Percentiles rank a stretch among this genome's conserved stretches.
Conservation (phyloP, 345 rosid genomes). For the Noccaea caerulescens region DNA sequence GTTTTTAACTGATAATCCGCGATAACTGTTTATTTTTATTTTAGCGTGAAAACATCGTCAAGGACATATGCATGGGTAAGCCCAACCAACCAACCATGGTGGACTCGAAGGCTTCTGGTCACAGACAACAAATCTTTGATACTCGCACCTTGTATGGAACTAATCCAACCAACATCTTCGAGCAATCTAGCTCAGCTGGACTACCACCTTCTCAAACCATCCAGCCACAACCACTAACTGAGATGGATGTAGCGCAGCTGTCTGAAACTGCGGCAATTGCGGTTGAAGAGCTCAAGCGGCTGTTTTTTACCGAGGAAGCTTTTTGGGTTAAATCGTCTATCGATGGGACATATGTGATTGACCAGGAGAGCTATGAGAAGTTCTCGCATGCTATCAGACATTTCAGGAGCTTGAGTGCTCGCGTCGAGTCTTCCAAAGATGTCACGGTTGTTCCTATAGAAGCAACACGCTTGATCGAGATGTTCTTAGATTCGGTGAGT, state of each 20-base stretch:
- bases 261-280: slow-evolving; percentile 55
- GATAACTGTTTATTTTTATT: slow-evolving; percentile 7
- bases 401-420: slow-evolving; percentile 46
- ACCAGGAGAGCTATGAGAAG: slow-evolving; percentile 49
- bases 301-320: slow-evolving; percentile 50
- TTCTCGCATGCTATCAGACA: slow-evolving; percentile 41
- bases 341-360: slow-evolving; percentile 48
- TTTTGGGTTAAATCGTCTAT: slow-evolving; percentile 56
- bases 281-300: slow-evolving; percentile 57
- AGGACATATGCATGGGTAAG: slow-evolving; percentile 45
- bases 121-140: slow-evolving; percentile 4
- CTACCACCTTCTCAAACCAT: background rate
- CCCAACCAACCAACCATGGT: slow-evolving; percentile 44
- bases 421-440: slow-evolving; percentile 68
- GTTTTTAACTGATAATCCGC: background rate
- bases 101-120: slow-evolving; percentile 13
- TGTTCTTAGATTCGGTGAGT: slow-evolving; percentile 61
- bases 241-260: slow-evolving; percentile 48
- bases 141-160: background rate
- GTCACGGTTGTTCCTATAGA: slow-evolving; percentile 51
- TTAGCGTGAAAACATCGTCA: slow-evolving; percentile 52
- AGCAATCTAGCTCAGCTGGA: background rate
- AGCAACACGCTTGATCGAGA: slow-evolving; percentile 47
- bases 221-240: slow-evolving; percentile 37
- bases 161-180: background rate